phyloP scores from a whole-genome alignment of 2,329 filamentous ascomycete species.

The Pezicula radicicola region DNA sequence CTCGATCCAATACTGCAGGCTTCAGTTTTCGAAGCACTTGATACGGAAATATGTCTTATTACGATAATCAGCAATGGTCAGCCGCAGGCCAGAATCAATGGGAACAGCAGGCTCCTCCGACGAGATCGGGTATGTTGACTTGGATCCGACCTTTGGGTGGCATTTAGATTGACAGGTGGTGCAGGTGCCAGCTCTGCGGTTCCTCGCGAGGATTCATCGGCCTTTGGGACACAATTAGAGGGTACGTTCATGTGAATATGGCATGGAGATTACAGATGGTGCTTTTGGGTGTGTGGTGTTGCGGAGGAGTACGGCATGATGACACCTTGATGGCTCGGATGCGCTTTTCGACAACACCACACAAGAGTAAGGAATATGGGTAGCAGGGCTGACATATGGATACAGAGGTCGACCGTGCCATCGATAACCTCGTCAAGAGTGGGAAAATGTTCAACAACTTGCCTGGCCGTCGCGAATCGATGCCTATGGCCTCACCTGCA shows the following conservation, averaged over 20 bases:
- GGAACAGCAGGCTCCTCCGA: slow-evolving; percentile 71
- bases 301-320: slow-evolving; percentile 5
- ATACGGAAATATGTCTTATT: slow-evolving; percentile 58
- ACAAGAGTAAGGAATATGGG: neutral
- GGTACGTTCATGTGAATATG: slow-evolving; percentile 54
- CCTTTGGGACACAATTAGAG: slow-evolving; percentile 86
- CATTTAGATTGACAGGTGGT: slow-evolving; percentile 23
- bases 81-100: slow-evolving; percentile 60
- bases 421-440: slow-evolving; percentile 95
- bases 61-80: slow-evolving; percentile 65
- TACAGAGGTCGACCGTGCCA: slow-evolving; percentile 89
- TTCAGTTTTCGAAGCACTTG: slow-evolving; percentile 28
- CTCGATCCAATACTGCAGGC: slow-evolving; percentile 26
- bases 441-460: slow-evolving; percentile 82
- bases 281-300: slow-evolving; percentile 7
- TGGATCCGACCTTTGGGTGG: slow-evolving; percentile 1
- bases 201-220: slow-evolving; percentile 69
- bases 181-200: slow-evolving; percentile 73
- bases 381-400: slow-evolving; percentile 13
- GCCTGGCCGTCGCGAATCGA: slow-evolving; percentile 76
- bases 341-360: neutral
- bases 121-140: slow-evolving; percentile 61
- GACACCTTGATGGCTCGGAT: neutral
- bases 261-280: neutral
- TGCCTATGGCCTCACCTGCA: slow-evolving; percentile 58